phyloP scores from a whole-genome alignment of 2,329 filamentous ascomycete species.

The Penicillium digitatum region DNA sequence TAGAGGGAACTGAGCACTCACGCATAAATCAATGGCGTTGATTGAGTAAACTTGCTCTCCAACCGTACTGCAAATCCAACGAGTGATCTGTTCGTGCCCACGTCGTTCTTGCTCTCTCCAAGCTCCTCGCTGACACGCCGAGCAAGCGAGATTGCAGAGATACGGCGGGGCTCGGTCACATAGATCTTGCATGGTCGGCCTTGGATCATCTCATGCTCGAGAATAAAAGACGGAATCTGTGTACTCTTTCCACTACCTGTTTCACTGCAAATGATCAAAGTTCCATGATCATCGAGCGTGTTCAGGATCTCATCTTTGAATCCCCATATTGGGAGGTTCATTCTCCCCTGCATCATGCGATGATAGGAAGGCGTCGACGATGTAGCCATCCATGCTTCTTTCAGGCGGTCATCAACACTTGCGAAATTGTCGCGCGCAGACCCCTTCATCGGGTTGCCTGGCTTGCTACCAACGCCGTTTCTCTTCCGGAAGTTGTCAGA shows the following conservation, averaged over 20 bases:
- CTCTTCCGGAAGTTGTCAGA: conserved; percentile 67
- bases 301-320: conserved; percentile 75
- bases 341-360: conserved; percentile 72
- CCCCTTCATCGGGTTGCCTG: conserved; percentile 24
- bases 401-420: conserved; percentile 41
- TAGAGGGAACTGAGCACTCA: conserved; percentile 45
- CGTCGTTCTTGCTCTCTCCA: conserved; percentile 74
- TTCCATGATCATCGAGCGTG: conserved; percentile 73
- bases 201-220: conserved; percentile 79
- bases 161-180: conserved; percentile 90
- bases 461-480: conserved; percentile 34
- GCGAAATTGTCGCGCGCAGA: conserved; percentile 21
- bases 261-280: conserved; percentile 92
- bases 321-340: conserved; percentile 82
- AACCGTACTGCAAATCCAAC: conserved; percentile 93
- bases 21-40: conserved; percentile 84
- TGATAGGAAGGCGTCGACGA: conserved; percentile 58
- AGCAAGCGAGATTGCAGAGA: conserved; percentile 92
- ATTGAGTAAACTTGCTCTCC: conserved; percentile 76
- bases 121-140: conserved; percentile 91
- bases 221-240: conserved; percentile 87
- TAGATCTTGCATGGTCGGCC: conserved; percentile 86
- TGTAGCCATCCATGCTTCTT: conserved; percentile 52
- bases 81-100: conserved; percentile 77
- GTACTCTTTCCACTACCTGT: conserved; percentile 97